A percentile compares a stretch with the other conserved stretches of the same genome.
Evolutionary conservation across 2,329 filamentous ascomycete species (phyloP).

Genomic region (Epichloe sylvatica): DNA sequence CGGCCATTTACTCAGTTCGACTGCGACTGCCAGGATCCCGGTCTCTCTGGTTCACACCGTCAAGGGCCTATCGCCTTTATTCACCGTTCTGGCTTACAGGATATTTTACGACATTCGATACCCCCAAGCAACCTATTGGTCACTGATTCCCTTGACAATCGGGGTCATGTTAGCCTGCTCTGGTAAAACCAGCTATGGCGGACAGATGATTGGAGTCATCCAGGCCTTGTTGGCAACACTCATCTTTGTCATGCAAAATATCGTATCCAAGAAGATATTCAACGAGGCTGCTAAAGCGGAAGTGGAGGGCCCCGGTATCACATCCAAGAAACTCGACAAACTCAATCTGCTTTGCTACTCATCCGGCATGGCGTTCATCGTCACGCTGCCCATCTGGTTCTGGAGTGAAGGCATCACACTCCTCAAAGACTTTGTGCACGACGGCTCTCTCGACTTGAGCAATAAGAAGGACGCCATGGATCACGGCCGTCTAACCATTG

Average conservation of each 20-base stretch:
- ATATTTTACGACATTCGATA: constrained; percentile 81
- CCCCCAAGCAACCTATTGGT: constrained; percentile 73
- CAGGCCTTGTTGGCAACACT: constrained; percentile 83
- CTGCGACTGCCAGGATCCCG: constrained; percentile 85
- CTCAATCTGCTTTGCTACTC: constrained; percentile 94
- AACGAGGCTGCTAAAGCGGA: constrained; percentile 84
- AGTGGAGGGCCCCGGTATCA: constrained; percentile 49
- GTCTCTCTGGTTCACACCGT: constrained; percentile 97
- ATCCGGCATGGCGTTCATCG: constrained; percentile 78
- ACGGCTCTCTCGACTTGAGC: constrained; percentile 57
- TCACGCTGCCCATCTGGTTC: constrained; percentile 86
- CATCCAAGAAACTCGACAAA: constrained; percentile 78
- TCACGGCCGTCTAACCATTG: constrained; percentile 59
- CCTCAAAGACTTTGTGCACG: constrained; percentile 61
- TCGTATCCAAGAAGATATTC: constrained; percentile 95
- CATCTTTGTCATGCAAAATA: constrained; percentile 96
- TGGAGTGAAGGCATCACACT: constrained; percentile 75
- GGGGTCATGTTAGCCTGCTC: constrained; percentile 97
- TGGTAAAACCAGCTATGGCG: constrained; percentile 60
- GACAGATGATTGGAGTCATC: constrained; percentile 77
- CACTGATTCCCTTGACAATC: constrained; percentile 75
- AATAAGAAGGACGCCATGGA: constrained; percentile 53
- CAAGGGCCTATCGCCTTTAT: constrained; percentile 88
- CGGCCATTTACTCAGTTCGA: constrained; percentile 86
- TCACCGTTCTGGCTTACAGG: constrained; percentile 88